phyloP scores from a whole-genome alignment of 2,329 filamentous ascomycete genomes.

The Bipolaris sorokiniana region DNA sequence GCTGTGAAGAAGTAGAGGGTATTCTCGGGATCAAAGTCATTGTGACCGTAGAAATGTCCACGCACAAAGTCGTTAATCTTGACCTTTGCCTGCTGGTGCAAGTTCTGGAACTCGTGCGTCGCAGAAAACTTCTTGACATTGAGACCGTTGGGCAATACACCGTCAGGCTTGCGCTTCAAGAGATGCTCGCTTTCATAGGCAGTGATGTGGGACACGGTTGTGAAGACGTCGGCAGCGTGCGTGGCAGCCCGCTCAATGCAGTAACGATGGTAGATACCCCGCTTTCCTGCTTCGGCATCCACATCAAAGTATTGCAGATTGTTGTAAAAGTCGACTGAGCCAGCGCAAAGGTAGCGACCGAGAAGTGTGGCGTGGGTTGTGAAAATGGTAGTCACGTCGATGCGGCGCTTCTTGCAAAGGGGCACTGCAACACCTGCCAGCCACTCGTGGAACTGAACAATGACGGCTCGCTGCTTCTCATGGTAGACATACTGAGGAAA shows the following conservation, averaged over 20 bases:
- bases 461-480: conserved; percentile 88
- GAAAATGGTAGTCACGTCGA: conserved; percentile 97
- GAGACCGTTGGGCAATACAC: conserved; percentile 92
- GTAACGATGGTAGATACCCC: conserved; percentile 97
- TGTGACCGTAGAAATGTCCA: conserved; percentile 97
- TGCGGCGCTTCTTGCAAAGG: conserved; percentile 88
- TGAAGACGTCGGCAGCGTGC: conserved; percentile 95
- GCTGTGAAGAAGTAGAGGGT: conserved; percentile 98
- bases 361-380: conserved; percentile 96
- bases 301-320: conserved; percentile 97
- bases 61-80: conserved; percentile 98
- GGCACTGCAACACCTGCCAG: conserved; percentile 91
- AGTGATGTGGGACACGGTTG: conserved; percentile 97
- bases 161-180: conserved; percentile 95
- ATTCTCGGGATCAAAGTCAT: conserved; percentile 95
- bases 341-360: conserved; percentile 93
- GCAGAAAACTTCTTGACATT: conserved; percentile 99
- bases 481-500: conserved; percentile 80
- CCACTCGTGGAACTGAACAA: conserved; percentile 99
- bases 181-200: conserved; percentile 98
- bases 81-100: conserved; percentile 95
- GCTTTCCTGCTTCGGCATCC: conserved; percentile 94
- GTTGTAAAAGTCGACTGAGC: conserved; percentile 99
- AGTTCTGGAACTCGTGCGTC: conserved; percentile 97
- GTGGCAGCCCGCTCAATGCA: conserved; percentile 95